Conservation (phyloP, 2,329 filamentous ascomycete genomes). For the Aspergillus latus region DNA sequence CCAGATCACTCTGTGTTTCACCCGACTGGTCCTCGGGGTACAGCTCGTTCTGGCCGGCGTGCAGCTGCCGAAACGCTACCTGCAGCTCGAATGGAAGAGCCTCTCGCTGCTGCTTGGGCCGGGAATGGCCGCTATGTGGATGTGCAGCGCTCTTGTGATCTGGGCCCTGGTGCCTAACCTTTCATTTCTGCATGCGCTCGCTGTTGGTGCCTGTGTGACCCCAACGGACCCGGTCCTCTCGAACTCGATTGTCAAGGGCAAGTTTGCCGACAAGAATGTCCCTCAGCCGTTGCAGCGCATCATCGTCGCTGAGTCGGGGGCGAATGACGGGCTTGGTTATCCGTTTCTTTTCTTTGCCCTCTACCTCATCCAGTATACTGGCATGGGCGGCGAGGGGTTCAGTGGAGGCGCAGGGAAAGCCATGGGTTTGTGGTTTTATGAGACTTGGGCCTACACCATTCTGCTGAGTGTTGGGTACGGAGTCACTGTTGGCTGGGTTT, state of each 20-base stretch:
- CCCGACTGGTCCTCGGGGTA: constrained; percentile 81
- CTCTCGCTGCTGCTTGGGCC: constrained; percentile 75
- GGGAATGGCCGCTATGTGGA: constrained; percentile 84
- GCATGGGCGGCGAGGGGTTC: constrained; percentile 55
- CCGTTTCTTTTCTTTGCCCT: constrained; percentile 83
- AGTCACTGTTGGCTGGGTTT: constrained; percentile 73
- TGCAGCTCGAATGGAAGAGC: constrained; percentile 75
- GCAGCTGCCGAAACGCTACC: constrained; percentile 80
- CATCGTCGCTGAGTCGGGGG: constrained; percentile 78
- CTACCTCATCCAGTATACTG: constrained; percentile 76
- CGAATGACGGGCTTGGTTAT: constrained; percentile 86
- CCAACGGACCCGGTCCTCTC: constrained; percentile 87
- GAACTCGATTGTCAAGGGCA: constrained; percentile 88
- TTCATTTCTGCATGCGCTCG: constrained; percentile 73
- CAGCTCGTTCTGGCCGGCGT: constrained; percentile 87
- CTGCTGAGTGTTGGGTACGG: constrained; percentile 77
- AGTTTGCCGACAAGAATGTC: constrained; percentile 88
- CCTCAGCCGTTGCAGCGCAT: constrained; percentile 78
- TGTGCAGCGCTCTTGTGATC: constrained; percentile 73
- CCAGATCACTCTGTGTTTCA: constrained; percentile 77
- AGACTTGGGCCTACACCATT: constrained; percentile 83
- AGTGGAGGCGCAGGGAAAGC: constrained; percentile 64
- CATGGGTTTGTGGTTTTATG: constrained; percentile 77
- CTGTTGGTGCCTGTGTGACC: constrained; percentile 82
- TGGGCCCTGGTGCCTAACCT: constrained; percentile 73